A percentile compares a stretch with the other conserved stretches of the same genome.
Evolutionary conservation across 345 rosid genomes (phyloP).

Genomic region (Dimocarpus longan): DNA sequence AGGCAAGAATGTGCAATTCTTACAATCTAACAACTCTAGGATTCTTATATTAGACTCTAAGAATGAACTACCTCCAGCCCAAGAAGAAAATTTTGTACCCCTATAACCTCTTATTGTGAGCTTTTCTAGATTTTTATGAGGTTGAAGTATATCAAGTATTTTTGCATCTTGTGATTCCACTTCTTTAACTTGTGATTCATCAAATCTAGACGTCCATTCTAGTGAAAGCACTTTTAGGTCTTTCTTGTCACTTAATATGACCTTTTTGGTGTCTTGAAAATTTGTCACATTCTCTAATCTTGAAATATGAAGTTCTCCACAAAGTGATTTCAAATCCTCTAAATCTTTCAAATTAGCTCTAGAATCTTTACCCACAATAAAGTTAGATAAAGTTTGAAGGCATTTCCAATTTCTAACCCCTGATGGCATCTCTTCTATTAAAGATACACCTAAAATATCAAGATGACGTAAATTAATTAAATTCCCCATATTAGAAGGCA

Average conservation of each 20-base stretch:
- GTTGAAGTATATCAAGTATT: too few relatives aligned
- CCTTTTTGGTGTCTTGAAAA: slow-evolving; percentile 23
- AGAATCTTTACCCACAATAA: slow-evolving; percentile 13
- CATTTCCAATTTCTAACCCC: neutral
- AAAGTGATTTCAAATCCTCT: too few relatives aligned
- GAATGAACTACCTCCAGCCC: too few relatives aligned
- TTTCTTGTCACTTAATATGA: slow-evolving; percentile 31
- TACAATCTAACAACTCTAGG: too few relatives aligned
- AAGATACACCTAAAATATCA: neutral
- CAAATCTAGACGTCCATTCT: slow-evolving; percentile 24
- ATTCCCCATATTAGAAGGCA: too few relatives aligned
- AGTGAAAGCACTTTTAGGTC: slow-evolving; percentile 34
- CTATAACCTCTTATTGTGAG: too few relatives aligned
- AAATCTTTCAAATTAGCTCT: neutral
- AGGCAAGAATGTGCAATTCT: too few relatives aligned
- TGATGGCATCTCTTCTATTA: neutral
- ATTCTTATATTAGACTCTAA: too few relatives aligned
- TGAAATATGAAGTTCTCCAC: neutral
- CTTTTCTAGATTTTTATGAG: too few relatives aligned
- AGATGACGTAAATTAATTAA: neutral
- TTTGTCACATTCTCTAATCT: slow-evolving; percentile 5
- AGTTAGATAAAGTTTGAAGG: neutral
- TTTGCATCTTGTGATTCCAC: too few relatives aligned
- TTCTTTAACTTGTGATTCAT: too few relatives aligned
- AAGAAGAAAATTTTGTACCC: too few relatives aligned